Evolutionary conservation across 2,329 filamentous ascomycete genomes (phyloP), one percentile per base, ranked within the genome.

Genomic region (Xylariales sp.): DNA sequence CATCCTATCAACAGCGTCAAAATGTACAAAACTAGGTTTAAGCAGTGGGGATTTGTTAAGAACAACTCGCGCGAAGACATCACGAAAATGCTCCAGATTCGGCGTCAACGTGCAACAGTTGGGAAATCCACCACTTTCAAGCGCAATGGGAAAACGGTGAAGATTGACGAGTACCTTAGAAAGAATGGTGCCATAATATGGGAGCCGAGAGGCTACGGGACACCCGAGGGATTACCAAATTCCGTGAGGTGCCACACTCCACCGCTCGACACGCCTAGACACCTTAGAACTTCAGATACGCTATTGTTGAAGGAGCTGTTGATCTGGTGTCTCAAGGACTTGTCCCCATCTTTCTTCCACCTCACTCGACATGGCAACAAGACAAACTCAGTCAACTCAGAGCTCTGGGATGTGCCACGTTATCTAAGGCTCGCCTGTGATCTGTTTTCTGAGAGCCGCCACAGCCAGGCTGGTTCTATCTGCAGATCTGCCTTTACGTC

Each of bases 1-100:
- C 7, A 15, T 33, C 20, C 17, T 37, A 17, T 6, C 10, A n/a
- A 20, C 25, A 37, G 34, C 25, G 34, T 25, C 16, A 31, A 38
- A 28, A 39, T 39, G 37, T 39, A 39, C 29, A 39, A 39, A 30
- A 39, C 37, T 10, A 33, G 37, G 14, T 33, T 39, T 24, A 33
- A 33, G 29, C 37, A 39, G 19, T 39, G 37, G 37, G 37, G 30
- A n/a, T 33, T 33, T n/a, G 29, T 33, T 18, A 39, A 39, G 23
- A 39, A 39, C 23, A 39, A 39, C 29, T 25, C 20, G 13, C 19
- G 37, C 14, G 29, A 39, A 15, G 37, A 39, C 14, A 25, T 39
- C 8, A n/a, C 29, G 15, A 39, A 33, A 30, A 39, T 39, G 37
- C 20, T 39, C 4, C 29, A 33, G n/a, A 21, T 39, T 13, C 19